Conservation (phyloP, 129 eudicot species). For the Escallonia rubra region DNA sequence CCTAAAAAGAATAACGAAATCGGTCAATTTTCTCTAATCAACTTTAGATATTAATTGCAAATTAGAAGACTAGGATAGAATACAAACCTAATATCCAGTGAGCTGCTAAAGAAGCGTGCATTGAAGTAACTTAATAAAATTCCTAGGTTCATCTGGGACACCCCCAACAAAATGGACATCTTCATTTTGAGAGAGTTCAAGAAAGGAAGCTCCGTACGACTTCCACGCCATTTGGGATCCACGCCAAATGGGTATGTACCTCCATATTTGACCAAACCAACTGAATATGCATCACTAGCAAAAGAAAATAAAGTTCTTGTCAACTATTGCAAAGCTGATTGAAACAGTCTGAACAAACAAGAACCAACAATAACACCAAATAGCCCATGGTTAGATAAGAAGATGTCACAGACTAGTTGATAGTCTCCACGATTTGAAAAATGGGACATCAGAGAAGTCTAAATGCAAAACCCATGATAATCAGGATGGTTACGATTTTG, state of each 20-base stretch:
- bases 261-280: conserved; percentile 69
- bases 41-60: neutral
- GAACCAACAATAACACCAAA: conserved; percentile 1
- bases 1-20: conserved; percentile 42
- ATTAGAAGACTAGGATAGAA: conserved; percentile 12
- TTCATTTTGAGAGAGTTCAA: conserved; percentile 97
- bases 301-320: conserved; percentile 12
- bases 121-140: conserved; percentile 89
- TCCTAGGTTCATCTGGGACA: conserved; percentile 96
- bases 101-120: conserved; percentile 67
- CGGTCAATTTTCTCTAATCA: neutral
- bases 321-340: conserved; percentile 11
- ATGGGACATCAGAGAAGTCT: neutral
- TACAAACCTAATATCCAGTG: conserved; percentile 75
- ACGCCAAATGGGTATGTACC: conserved; percentile 97
- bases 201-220: conserved; percentile 95
- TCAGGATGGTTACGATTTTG: too few relatives aligned
- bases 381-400: neutral
- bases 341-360: neutral
- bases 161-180: conserved; percentile 93
- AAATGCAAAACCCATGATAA: neutral
- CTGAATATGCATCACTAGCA: conserved; percentile 64
- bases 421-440: neutral
- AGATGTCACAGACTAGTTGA: neutral
- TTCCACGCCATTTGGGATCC: conserved; percentile 99